phyloP scores from a whole-genome alignment of 2,329 filamentous ascomycete genomes.

The Cladophialophora exuberans region DNA sequence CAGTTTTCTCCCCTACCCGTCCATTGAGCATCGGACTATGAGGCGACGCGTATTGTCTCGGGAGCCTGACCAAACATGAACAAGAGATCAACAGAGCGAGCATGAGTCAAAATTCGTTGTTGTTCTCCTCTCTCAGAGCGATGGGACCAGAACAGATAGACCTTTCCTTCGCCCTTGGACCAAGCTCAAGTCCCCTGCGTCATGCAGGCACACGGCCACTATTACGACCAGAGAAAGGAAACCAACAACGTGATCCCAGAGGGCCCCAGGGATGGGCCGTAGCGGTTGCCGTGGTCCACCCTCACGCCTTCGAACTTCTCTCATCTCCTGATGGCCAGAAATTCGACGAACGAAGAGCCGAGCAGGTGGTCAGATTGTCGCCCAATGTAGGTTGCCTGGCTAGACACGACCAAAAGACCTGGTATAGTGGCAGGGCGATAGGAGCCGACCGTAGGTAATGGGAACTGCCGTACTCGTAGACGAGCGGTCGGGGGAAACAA shows the following conservation, averaged over 20 bases:
- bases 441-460: too few relatives aligned
- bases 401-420: neutral
- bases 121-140: neutral
- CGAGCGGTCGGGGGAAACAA: neutral
- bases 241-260: conserved; percentile 8
- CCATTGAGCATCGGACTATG: too few relatives aligned
- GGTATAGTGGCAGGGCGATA: neutral
- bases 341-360: neutral
- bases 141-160: neutral
- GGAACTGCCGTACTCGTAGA: neutral
- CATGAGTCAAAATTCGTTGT: too few relatives aligned
- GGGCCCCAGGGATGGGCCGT: conserved; percentile 1
- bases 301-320: neutral
- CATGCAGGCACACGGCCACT: conserved; percentile 17
- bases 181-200: conserved; percentile 19
- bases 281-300: conserved; percentile 2
- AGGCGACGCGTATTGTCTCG: too few relatives aligned
- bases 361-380: neutral
- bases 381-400: conserved; percentile 5
- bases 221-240: conserved; percentile 1
- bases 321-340: neutral
- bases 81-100: too few relatives aligned
- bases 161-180: too few relatives aligned
- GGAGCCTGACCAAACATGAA: too few relatives aligned
- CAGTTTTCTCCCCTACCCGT: too few relatives aligned